Percentiles rank a stretch among this genome's conserved stretches.
These are phyloP conservation scores for Komagataella phaffii DNA, from an alignment of 805 yeast genomes.

Conservation along the genomic window DNA sequence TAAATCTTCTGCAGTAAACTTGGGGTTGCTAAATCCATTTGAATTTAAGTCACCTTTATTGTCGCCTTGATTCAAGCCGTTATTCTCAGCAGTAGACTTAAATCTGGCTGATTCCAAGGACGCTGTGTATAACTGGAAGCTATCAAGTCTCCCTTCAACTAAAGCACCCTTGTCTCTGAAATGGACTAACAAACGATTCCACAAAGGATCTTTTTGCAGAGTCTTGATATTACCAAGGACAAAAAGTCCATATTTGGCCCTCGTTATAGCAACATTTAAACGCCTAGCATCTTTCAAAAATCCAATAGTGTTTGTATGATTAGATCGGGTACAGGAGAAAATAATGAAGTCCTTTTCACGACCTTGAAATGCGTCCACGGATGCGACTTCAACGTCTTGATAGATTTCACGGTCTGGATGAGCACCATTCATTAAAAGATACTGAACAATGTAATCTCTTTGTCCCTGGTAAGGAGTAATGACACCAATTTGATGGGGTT, in stretches of 20 bases:
- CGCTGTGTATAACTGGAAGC: constrained; percentile 58
- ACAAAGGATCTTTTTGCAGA: constrained; percentile 52
- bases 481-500: constrained; percentile 77
- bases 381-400: constrained; percentile 70
- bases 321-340: constrained; percentile 48
- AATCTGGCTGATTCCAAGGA: constrained; percentile 19
- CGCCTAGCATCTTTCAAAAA: constrained; percentile 79
- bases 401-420: constrained; percentile 48
- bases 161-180: constrained; percentile 76
- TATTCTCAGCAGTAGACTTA: constrained; percentile 9
- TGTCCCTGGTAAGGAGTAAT: constrained; percentile 95
- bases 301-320: constrained; percentile 62
- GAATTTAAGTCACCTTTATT: background rate
- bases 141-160: constrained; percentile 82
- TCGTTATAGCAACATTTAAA: constrained; percentile 77
- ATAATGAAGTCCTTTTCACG: constrained; percentile 40
- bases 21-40: background rate
- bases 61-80: background rate
- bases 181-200: constrained; percentile 69
- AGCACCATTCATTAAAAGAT: constrained; percentile 62
- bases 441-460: constrained; percentile 66
- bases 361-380: constrained; percentile 56
- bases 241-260: constrained; percentile 74
- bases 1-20: background rate
- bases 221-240: constrained; percentile 79